Conservation (phyloP, 768 basidiomycete genomes). For the Hericium coralloides region DNA sequence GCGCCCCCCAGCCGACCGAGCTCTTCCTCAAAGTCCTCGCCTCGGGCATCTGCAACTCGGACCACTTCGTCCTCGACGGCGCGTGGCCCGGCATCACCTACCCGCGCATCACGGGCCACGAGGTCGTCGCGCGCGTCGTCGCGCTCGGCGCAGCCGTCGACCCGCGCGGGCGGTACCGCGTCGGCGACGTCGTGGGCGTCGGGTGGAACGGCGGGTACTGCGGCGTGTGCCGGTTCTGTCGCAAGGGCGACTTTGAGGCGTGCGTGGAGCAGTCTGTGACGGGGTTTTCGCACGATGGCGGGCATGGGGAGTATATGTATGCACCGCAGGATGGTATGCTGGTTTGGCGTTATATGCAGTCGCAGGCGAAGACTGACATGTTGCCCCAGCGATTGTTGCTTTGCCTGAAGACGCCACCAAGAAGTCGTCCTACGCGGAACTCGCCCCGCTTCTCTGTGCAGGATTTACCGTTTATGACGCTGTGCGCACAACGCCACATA, state of each 20-base stretch:
- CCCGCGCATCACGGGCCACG: constrained; percentile 10
- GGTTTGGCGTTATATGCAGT: not conserved
- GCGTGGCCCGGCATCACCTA: constrained; percentile 7
- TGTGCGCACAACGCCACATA: constrained; percentile 7
- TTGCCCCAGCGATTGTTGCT: constrained; percentile 2
- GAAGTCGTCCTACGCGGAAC: constrained; percentile 9
- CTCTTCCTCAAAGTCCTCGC: constrained; percentile 9
- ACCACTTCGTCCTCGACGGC: constrained; percentile 7
- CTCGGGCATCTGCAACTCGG: constrained; percentile 10
- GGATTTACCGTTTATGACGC: constrained; percentile 22
- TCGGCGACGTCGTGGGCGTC: constrained; percentile 6
- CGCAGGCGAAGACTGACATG: not conserved
- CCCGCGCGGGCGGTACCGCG: not conserved
- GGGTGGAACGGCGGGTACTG: constrained; percentile 11
- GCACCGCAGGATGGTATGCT: constrained; percentile 7
- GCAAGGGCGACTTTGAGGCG: constrained; percentile 2
- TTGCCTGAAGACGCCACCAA: constrained; percentile 10
- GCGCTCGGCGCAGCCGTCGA: not conserved
- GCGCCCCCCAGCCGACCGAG: constrained; percentile 4
- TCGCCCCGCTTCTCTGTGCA: constrained; percentile 16
- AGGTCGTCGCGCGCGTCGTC: constrained; percentile 7
- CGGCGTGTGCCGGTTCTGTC: constrained; percentile 1
- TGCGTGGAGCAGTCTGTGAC: constrained; percentile 5
- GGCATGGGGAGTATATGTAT: constrained; percentile 12
- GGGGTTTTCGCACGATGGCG: constrained; percentile 12